Evolutionary conservation across 306 rosid species (phyloP), one percentile per base, ranked within the genome.

Genomic region (Sindora glabra): DNA sequence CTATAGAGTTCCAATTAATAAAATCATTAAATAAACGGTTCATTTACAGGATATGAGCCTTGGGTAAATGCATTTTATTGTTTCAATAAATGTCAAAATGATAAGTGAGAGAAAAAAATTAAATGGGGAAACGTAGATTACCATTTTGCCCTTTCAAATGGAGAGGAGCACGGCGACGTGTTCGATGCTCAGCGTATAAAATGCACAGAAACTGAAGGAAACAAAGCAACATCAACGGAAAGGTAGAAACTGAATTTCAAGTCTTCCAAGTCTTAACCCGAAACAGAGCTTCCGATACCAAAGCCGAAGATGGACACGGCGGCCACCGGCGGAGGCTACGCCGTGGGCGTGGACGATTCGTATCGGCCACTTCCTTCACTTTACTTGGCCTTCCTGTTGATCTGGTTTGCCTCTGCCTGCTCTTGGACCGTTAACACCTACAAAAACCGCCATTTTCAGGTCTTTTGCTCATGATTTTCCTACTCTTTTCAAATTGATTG

Each of bases 391-490:
- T 86, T 89, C 75, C 49, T 83, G 62, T 76, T 79, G 21, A 69
- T 94, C 59, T 94, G 97, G 99, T 67, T 89, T 36, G 52, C 86
- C 85, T 84, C 89, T 50, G 89, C 89, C 51, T 89, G 77, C 66
- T 83, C 90, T 37, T 94, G 99, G 99, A 84, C 99, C 60, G 36
- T 77, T 66, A 89, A 86, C 71, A 86, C 94, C 73, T 89, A 70
- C 73, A 84, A 73, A 60, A 86, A 72, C 47, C 95, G 99, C 69
- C 97, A 78, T 68, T 87, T 73, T 60, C 99, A 89, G 99, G 99
- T 85, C 66, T 25, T 18, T 36, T 21, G 21, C 5, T 23, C 19
- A 2, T 41, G 1, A 36, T 54, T 25, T 4, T 5, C 11, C 13
- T 44, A 4, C 54, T 39, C 42, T 19, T 1, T 50, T 57, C 51